Evolutionary conservation across 1,139 yeast genomes (phyloP).

Genomic region (Blastobotrys indianensis): DNA sequence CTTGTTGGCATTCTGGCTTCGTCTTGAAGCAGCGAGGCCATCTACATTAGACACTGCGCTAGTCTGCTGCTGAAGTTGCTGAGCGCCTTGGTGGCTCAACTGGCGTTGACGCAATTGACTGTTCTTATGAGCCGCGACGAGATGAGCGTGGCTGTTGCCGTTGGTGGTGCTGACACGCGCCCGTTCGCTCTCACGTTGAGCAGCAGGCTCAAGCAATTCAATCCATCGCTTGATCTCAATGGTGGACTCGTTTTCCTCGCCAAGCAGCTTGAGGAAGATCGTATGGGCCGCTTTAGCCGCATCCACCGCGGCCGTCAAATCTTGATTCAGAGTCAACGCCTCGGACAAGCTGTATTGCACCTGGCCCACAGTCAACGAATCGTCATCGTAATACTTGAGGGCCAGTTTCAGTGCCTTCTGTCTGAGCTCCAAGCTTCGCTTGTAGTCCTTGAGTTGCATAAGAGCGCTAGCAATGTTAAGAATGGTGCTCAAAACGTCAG

Average conservation of each 20-base stretch:
- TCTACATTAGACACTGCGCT: constrained; percentile 1
- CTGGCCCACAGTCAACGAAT: constrained; percentile 54
- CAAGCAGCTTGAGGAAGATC: constrained; percentile 51
- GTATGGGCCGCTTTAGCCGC: constrained; percentile 49
- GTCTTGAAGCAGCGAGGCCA: constrained; percentile 7
- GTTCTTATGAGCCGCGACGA: constrained; percentile 12
- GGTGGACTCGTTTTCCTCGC: constrained; percentile 58
- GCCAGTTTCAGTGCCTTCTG: constrained; percentile 45
- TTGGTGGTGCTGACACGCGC: constrained; percentile 17
- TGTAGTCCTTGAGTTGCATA: constrained; percentile 45
- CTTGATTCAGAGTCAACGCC: constrained; percentile 48
- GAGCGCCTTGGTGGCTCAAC: constrained; percentile 1
- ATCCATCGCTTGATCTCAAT: constrained; percentile 61
- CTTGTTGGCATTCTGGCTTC: constrained; percentile 20
- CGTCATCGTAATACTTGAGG: constrained; percentile 46
- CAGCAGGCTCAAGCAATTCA: constrained; percentile 39
- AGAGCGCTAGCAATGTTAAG: constrained; percentile 59
- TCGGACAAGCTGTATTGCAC: constrained; percentile 64
- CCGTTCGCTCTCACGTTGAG: constrained; percentile 25
- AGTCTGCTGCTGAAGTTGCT: constrained; percentile 1
- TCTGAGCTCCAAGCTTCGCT: constrained; percentile 47
- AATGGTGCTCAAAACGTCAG: constrained; percentile 60
- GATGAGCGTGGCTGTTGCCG: constrained; percentile 15
- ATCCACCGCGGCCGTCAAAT: constrained; percentile 50
- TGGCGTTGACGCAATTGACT: background rate